Evolutionary conservation across 805 yeast species (phyloP), one percentile per base, ranked within the genome.

Genomic region (Diddensiella transvaalensis): DNA sequence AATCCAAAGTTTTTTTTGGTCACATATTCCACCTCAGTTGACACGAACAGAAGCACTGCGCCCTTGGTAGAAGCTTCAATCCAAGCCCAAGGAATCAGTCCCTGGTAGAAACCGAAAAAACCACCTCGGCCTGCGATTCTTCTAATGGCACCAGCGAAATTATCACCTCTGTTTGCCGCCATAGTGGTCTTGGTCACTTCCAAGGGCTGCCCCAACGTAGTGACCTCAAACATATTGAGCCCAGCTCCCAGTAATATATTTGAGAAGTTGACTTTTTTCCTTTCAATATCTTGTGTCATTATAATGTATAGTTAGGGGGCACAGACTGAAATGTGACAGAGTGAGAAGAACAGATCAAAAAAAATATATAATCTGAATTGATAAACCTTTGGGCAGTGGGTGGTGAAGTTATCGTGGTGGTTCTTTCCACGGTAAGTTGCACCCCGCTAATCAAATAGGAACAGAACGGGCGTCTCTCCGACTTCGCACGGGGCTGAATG

Each of bases 21-120:
- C 42, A 77, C 78, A 67, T 87, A 87, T 69, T 93, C 98, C 45
- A 89, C 86, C 65, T 93, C 98, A 40, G 95, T 82, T 40, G 96
- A 84, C 29, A 89, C 96, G 61, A 93, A 93, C 58, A 93, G 75
- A 48, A 93, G 74, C 4, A 90, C 96, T 3, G 98, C 97, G 66
- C 99, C 99, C 68, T 93, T 93, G 32, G 99, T 93, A n/a, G 96
- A 86, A 6, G 96, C 99, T 70, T 91, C 99, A 59, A 93, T 86
- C 97, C 98, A 90, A 4, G 98, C 99, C 99, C 99, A 93, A 41
- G 99, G 99, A 56, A 91, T 90, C 64, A 93, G 76, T 26, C 99
- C 99, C 69, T 93, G 99, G 71, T 90, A 93, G 72, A 90, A 93
- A 0, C 98, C 99, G 23, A 79, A 64, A 15, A 84, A 60, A 46